Evolutionary conservation across 257 asterid species (phyloP).

Genomic region (Primulina tabacum): DNA sequence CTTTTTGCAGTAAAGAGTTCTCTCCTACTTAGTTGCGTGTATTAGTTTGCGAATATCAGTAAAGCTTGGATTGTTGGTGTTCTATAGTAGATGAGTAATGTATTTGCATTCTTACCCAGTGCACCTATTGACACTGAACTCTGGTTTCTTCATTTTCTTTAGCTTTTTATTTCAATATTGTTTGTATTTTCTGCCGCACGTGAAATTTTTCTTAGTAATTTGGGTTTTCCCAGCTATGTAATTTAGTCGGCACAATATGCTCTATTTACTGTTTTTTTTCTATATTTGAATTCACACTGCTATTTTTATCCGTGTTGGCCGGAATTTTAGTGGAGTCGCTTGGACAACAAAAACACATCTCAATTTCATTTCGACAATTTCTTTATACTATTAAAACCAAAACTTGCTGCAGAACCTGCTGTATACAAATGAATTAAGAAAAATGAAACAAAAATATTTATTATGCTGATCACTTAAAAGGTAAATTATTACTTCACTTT

Average conservation of each 20-base stretch:
- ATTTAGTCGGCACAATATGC: background rate
- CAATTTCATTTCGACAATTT: too few species aligned
- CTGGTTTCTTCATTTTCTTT: constrained; percentile 14
- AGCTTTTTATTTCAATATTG: background rate
- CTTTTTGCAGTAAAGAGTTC: constrained; percentile 11
- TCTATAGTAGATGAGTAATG: constrained; percentile 29
- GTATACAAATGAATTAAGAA: too few species aligned
- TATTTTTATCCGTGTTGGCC: too few species aligned
- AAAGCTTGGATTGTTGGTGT: constrained; percentile 27
- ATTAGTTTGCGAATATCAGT: constrained; percentile 34
- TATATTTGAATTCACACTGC: too few species aligned
- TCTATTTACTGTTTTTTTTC: background rate
- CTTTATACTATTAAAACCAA: too few species aligned
- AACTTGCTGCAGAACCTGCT: too few species aligned
- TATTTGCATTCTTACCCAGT: constrained; percentile 38
- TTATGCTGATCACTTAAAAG: too few species aligned
- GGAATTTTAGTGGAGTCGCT: too few species aligned
- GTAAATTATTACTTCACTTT: background rate
- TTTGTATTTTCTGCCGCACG: constrained; percentile 12
- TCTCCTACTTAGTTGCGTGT: constrained; percentile 36
- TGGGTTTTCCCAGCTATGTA: background rate
- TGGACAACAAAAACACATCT: too few species aligned
- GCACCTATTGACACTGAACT: constrained; percentile 30
- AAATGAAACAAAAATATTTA: too few species aligned
- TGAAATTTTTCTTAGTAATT: background rate